These are phyloP conservation scores for Rugosomyces carneus DNA, from an alignment of 1,284 basidiomycete genomes.

Conservation along the genomic window DNA sequence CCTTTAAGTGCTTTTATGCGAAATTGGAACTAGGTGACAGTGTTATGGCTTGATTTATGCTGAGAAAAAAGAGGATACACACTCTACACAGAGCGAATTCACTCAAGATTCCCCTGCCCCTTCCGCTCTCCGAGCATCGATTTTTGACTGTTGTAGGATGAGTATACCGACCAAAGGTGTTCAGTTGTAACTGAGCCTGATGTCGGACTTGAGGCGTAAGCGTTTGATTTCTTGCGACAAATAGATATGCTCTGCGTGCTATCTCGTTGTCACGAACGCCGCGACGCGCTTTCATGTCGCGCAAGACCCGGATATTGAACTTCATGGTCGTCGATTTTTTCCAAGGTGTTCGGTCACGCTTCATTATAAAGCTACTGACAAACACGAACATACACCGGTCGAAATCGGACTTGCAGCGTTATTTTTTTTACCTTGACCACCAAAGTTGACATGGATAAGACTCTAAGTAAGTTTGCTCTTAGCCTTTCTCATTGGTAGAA, in stretches of 20 bases:
- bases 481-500: not conserved
- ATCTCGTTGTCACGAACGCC: constrained; percentile 74
- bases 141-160: constrained; percentile 84
- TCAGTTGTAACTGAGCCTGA: constrained; percentile 93
- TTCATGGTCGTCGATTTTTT: constrained; percentile 26
- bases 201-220: constrained; percentile 84
- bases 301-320: constrained; percentile 50
- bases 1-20: constrained; percentile 74
- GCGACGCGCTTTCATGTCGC: constrained; percentile 72
- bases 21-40: constrained; percentile 72
- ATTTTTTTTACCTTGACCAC: constrained; percentile 2
- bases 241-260: constrained; percentile 81
- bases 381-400: constrained; percentile 20
- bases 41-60: not conserved
- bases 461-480: constrained; percentile 15
- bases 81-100: constrained; percentile 89
- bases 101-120: constrained; percentile 81
- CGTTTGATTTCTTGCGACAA: constrained; percentile 83
- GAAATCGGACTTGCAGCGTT: constrained; percentile 1
- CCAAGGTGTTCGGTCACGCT: not conserved
- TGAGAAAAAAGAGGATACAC: constrained; percentile 26
- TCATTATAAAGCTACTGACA: constrained; percentile 12
- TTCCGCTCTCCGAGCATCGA: constrained; percentile 79
- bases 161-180: constrained; percentile 79
- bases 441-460: constrained; percentile 24